These are phyloP conservation scores for Carex parvula DNA, from an alignment of 176 grass and related monocot genomes.

Conservation along the genomic window DNA sequence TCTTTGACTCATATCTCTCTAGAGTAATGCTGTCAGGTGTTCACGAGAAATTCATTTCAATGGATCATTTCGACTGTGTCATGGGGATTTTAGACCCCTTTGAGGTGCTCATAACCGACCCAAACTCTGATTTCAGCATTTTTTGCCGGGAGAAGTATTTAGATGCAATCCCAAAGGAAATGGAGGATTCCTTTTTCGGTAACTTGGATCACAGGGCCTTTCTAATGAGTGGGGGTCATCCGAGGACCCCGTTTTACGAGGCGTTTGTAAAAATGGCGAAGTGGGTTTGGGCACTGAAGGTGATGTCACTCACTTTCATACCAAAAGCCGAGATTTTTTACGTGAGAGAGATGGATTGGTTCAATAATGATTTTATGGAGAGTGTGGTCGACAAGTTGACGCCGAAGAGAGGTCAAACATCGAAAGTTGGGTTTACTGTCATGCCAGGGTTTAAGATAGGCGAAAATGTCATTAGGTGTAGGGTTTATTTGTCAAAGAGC, in stretches of 20 bases:
- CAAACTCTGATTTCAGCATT: conserved; percentile 59
- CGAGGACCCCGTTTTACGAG: conserved; percentile 80
- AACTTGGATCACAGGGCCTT: conserved; percentile 71
- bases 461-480: conserved; percentile 52
- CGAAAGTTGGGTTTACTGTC: conserved; percentile 68
- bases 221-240: conserved; percentile 51
- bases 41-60: conserved; percentile 22
- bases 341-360: conserved; percentile 39
- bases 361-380: conserved; percentile 62
- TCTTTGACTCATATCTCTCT: conserved; percentile 60
- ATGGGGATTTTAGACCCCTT: conserved; percentile 62
- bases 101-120: conserved; percentile 50
- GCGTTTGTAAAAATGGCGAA: conserved; percentile 62
- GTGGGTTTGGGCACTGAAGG: conserved; percentile 60
- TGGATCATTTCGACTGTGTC: conserved; percentile 42
- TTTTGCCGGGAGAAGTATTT: conserved; percentile 72
- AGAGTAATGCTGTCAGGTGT: conserved; percentile 43
- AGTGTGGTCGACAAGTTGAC: conserved; percentile 38
- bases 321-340: conserved; percentile 78
- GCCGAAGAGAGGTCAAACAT: conserved; percentile 23
- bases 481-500: conserved; percentile 55
- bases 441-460: conserved; percentile 82
- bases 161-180: conserved; percentile 36
- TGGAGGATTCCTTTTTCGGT: conserved; percentile 77
- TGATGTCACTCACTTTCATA: conserved; percentile 41